Evolutionary conservation across 768 basidiomycete species (phyloP).

Genomic region (Russula dissimulans): DNA sequence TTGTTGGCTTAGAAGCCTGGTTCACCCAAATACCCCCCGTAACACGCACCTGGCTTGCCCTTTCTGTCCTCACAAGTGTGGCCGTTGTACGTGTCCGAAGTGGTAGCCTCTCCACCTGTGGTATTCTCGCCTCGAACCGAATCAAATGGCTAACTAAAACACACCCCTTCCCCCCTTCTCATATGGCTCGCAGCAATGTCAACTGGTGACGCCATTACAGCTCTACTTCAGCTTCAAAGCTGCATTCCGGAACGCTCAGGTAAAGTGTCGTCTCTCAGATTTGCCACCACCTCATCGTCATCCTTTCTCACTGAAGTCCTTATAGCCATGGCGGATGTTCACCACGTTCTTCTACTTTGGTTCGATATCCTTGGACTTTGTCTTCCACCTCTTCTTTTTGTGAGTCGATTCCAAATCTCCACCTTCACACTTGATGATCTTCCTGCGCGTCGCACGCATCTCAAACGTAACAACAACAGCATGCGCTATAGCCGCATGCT

Average conservation of each 20-base stretch:
- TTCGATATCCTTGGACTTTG: conserved; percentile 82
- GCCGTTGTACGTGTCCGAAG: conserved; percentile 57
- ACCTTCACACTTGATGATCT: no score
- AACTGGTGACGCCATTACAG: conserved; percentile 82
- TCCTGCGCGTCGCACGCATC: not conserved
- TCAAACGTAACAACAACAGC: conserved; percentile 33
- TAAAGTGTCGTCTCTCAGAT: conserved; percentile 24
- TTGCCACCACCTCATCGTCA: not conserved
- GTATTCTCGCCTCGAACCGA: no score
- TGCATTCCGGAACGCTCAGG: conserved; percentile 76
- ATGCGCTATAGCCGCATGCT: conserved; percentile 97
- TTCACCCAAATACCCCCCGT: conserved; percentile 86
- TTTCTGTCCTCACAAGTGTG: conserved; percentile 71
- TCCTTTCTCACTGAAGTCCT: conserved; percentile 11
- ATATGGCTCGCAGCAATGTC: conserved; percentile 62
- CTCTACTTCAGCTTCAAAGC: conserved; percentile 89
- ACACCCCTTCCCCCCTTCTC: no score
- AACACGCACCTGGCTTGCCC: conserved; percentile 75
- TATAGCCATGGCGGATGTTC: conserved; percentile 74
- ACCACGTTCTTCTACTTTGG: conserved; percentile 98
- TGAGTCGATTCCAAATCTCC: conserved; percentile 33
- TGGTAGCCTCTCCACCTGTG: no score
- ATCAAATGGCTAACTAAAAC: not conserved
- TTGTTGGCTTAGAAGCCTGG: conserved; percentile 85
- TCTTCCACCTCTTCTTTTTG: conserved; percentile 99